Percentiles rank a stretch among this genome's conserved stretches.
Evolutionary conservation across 768 basidiomycete genomes (phyloP).

Genomic region (Peribolospora kevripleyi): DNA sequence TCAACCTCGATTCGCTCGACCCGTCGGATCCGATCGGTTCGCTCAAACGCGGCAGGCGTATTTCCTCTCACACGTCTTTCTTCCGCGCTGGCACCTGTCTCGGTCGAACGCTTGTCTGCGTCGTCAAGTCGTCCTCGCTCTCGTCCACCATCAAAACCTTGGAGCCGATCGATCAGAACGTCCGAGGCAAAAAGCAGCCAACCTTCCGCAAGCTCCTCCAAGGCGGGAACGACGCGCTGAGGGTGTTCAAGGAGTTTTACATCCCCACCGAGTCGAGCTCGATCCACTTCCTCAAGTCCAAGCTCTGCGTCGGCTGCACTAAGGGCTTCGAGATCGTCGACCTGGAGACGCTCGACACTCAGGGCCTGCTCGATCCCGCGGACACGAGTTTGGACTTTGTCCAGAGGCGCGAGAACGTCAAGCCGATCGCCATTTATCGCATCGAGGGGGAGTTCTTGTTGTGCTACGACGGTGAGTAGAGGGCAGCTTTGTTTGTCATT

Average conservation of each 20-base stretch:
- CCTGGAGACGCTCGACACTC: slow-evolving; percentile 85
- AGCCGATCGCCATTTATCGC: slow-evolving; percentile 88
- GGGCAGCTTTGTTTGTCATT: not conserved
- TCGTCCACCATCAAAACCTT: slow-evolving; percentile 94
- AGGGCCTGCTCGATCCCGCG: slow-evolving; percentile 76
- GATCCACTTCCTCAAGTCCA: slow-evolving; percentile 89
- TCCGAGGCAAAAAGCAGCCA: slow-evolving; percentile 21
- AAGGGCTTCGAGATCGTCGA: slow-evolving; percentile 98
- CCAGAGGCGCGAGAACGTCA: slow-evolving; percentile 57
- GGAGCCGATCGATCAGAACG: slow-evolving; percentile 80
- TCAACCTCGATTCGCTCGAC: slow-evolving; percentile 78
- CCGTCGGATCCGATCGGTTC: slow-evolving; percentile 72
- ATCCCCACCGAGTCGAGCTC: slow-evolving; percentile 93
- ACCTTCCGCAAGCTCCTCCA: slow-evolving; percentile 83
- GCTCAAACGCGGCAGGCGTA: slow-evolving; percentile 75
- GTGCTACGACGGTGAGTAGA: slow-evolving; percentile 72
- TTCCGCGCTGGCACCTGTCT: slow-evolving; percentile 92
- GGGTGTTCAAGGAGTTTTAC: slow-evolving; percentile 89
- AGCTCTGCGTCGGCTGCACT: slow-evolving; percentile 87
- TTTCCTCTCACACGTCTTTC: slow-evolving; percentile 87
- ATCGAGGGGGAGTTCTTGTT: slow-evolving; percentile 89
- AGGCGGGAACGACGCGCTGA: slow-evolving; percentile 80
- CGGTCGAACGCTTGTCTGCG: slow-evolving; percentile 73
- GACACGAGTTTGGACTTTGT: slow-evolving; percentile 86
- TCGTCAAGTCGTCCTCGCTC: slow-evolving; percentile 82